A percentile compares a stretch with the other conserved stretches of the same genome.
These are phyloP conservation scores for Silene uniflora DNA, from an alignment of 148 eudicot species.

Conservation along the genomic window DNA sequence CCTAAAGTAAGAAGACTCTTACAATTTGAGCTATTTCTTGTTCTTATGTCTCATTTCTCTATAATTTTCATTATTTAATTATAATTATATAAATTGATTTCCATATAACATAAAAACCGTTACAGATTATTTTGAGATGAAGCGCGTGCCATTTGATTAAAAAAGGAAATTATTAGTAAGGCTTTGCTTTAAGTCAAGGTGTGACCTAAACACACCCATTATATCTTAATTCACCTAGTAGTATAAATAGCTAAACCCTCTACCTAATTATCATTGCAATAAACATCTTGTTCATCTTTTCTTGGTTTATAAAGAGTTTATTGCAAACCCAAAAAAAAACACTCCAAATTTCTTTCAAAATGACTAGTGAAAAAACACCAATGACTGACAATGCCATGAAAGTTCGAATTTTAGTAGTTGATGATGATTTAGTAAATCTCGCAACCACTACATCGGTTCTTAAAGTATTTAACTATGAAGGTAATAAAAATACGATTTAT, in stretches of 20 bases:
- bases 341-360: background rate
- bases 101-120: too few relatives aligned
- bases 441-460: background rate
- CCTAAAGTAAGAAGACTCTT: too few relatives aligned
- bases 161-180: background rate
- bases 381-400: background rate
- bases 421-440: constrained; percentile 17
- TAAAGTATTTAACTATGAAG: constrained; percentile 20
- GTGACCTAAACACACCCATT: background rate
- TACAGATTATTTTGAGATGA: too few relatives aligned
- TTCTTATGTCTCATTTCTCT: too few relatives aligned
- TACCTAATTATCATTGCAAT: background rate
- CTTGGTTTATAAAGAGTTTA: background rate
- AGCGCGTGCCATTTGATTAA: too few relatives aligned
- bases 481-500: constrained; percentile 1
- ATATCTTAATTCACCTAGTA: background rate
- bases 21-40: too few relatives aligned
- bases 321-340: too few relatives aligned
- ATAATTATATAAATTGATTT: too few relatives aligned
- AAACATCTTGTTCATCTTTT: background rate
- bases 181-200: background rate
- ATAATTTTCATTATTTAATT: too few relatives aligned
- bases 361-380: background rate
- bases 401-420: constrained; percentile 25
- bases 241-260: background rate